Percentiles rank a stretch among this genome's conserved stretches.
These are phyloP conservation scores for Fragosphaeria purpurea DNA, from an alignment of 2,329 filamentous ascomycete genomes.

Conservation along the genomic window DNA sequence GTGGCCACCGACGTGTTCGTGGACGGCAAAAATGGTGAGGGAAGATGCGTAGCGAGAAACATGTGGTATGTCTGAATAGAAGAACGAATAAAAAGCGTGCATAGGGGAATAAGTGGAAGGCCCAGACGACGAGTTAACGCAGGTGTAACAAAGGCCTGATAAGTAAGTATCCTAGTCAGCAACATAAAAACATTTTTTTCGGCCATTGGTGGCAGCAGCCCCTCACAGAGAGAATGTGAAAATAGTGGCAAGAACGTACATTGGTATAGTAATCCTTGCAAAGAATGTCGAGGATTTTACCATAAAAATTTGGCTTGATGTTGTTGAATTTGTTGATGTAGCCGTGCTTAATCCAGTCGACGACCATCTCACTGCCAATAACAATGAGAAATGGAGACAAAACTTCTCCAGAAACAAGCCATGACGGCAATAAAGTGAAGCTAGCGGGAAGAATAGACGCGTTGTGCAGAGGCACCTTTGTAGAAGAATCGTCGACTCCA, in stretches of 20 bases:
- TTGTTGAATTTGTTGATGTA: constrained; percentile 99
- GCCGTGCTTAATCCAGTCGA: constrained; percentile 93
- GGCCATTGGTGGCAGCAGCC: not conserved
- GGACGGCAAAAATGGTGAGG: constrained; percentile 58
- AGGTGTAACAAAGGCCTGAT: constrained; percentile 75
- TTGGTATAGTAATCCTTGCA: constrained; percentile 98
- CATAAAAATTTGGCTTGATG: constrained; percentile 81
- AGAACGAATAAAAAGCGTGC: constrained; percentile 89
- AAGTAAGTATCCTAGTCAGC: no score
- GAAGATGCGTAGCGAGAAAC: constrained; percentile 83
- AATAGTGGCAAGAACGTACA: constrained; percentile 34
- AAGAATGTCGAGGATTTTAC: constrained; percentile 80
- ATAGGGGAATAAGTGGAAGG: constrained; percentile 81
- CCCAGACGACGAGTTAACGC: constrained; percentile 84
- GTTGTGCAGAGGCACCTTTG: constrained; percentile 51
- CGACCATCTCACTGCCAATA: constrained; percentile 89
- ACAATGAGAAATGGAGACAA: constrained; percentile 90
- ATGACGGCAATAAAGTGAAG: constrained; percentile 80
- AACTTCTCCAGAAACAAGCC: constrained; percentile 69
- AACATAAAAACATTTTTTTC: no score
- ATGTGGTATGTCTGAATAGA: constrained; percentile 96
- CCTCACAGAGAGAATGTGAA: not conserved
- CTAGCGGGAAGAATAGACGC: constrained; percentile 77
- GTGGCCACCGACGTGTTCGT: constrained; percentile 55
- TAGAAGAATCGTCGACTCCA: constrained; percentile 33